Conservation (phyloP, 345 rosid species). For the Salix suchowensis region DNA sequence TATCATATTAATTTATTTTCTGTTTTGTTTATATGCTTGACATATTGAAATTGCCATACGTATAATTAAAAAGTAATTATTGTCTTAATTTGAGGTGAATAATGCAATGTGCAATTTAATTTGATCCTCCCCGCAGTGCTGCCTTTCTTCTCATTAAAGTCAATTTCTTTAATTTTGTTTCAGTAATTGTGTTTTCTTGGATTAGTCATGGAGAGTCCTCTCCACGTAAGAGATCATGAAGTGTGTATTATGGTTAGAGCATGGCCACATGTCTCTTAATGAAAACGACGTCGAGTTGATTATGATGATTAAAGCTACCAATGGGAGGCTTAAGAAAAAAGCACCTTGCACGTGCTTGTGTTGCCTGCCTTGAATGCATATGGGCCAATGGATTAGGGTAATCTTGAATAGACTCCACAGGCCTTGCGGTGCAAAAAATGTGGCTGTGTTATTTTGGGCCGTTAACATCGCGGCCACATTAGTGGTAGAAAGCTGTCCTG, state of each 20-base stretch:
- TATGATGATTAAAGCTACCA: slow-evolving; percentile 10
- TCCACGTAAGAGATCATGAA: neutral
- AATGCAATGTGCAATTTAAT: neutral
- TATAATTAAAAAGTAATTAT: too few species aligned
- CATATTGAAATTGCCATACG: too few species aligned
- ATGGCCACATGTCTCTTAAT: neutral
- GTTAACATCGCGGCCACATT: slow-evolving; percentile 28
- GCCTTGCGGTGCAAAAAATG: neutral
- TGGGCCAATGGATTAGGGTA: slow-evolving; percentile 25
- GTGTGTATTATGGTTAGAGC: neutral
- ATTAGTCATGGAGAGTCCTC: neutral
- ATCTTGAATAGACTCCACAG: slow-evolving; percentile 18
- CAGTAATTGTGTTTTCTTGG: neutral
- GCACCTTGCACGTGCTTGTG: slow-evolving; percentile 39
- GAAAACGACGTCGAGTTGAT: neutral
- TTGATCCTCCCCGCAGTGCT: neutral
- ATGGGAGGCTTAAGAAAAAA: neutral
- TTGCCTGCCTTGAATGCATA: slow-evolving; percentile 22
- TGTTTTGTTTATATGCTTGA: too few species aligned
- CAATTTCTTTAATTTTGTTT: neutral
- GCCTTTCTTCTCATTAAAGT: neutral
- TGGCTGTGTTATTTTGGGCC: slow-evolving; percentile 16
- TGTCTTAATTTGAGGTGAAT: too few species aligned
- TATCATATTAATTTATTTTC: too few species aligned
- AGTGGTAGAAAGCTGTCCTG: slow-evolving; percentile 14